phyloP scores from a whole-genome alignment of 371 early-diverging fungal genomes.

The Mucor piriformis region DNA sequence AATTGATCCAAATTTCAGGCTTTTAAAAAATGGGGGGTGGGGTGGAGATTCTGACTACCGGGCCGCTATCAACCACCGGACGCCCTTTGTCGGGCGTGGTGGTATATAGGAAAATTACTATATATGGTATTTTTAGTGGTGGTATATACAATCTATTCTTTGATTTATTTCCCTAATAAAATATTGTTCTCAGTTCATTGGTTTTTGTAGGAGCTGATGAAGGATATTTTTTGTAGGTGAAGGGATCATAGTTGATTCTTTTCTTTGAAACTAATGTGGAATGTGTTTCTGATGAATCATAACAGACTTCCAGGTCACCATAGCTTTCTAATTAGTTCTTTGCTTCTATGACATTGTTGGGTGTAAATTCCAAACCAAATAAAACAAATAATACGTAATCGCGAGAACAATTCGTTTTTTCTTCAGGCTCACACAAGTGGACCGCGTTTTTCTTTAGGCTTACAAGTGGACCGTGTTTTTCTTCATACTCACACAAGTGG shows the following conservation, averaged over 20 bases:
- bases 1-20: too few species aligned
- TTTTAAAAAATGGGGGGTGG: too few species aligned
- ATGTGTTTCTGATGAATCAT: not conserved
- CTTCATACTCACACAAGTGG: too few species aligned
- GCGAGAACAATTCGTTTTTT: not conserved
- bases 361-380: not conserved
- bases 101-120: too few species aligned
- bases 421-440: too few species aligned
- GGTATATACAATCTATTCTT: slow-evolving; percentile 3
- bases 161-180: slow-evolving; percentile 1
- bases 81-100: too few species aligned
- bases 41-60: too few species aligned
- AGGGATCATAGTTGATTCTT: too few species aligned
- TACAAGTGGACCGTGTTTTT: too few species aligned
- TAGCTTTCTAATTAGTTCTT: not conserved
- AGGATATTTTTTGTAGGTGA: slow-evolving; percentile 2
- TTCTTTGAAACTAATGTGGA: not conserved
- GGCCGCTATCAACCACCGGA: too few species aligned
- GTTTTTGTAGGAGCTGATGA: slow-evolving; percentile 5
- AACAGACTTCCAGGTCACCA: not conserved
- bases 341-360: not conserved
- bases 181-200: slow-evolving; percentile 2
- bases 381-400: not conserved
- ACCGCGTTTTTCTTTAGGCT: too few species aligned
- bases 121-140: too few species aligned